phyloP scores from a whole-genome alignment of 2,329 filamentous ascomycete genomes.

The Aspergillus felis region DNA sequence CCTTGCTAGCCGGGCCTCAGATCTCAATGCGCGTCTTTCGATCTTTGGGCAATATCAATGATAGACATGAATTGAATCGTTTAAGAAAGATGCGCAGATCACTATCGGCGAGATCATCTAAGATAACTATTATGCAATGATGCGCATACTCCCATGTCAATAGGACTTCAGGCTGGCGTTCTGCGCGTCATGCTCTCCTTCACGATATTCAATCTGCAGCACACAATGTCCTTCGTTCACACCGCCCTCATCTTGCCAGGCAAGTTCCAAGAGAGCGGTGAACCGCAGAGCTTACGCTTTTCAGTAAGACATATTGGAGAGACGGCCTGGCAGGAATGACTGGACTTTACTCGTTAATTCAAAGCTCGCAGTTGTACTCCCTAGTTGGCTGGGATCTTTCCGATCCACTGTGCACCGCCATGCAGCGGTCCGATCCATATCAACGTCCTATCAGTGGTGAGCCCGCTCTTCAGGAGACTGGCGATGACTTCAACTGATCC shows the following conservation, averaged over 20 bases:
- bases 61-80: neutral
- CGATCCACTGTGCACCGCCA: constrained; percentile 30
- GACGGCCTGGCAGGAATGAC: neutral
- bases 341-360: neutral
- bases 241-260: constrained; percentile 12
- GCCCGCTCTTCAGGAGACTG: neutral
- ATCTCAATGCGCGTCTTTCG: neutral
- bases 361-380: neutral
- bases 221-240: constrained; percentile 2
- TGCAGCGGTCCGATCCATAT: constrained; percentile 38
- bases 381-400: constrained; percentile 4
- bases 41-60: neutral
- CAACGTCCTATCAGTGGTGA: constrained; percentile 15
- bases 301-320: neutral
- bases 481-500: neutral
- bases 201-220: neutral
- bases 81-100: neutral
- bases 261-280: constrained; percentile 8
- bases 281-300: constrained; percentile 11
- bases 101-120: neutral
- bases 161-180: neutral
- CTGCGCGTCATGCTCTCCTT: neutral
- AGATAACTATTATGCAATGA: neutral
- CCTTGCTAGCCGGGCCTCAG: neutral
- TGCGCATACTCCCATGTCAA: neutral